Base-by-base conservation (phyloP, 2,329 filamentous ascomycete species). In the Fonsecaea pedrosoi region DNA sequence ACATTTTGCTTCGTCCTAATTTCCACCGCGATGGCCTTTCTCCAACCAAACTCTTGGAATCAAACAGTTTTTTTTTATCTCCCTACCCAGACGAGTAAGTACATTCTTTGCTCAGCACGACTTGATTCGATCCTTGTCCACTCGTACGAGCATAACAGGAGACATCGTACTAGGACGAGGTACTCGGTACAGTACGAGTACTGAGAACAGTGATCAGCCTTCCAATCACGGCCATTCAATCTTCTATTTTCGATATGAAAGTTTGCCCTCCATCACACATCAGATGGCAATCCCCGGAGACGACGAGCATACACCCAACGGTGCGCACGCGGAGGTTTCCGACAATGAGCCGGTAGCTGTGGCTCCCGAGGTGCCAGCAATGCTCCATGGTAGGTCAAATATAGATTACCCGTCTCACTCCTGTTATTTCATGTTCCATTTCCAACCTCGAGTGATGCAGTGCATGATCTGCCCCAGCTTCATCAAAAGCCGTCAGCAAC, bases 401-500 rank as follows among this genome's bases (percentile, higher is more conserved):
- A 30, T 21, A 30, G 38, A 45, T 55, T 18, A 32, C 45, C 61
- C 21, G 42, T 59, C 18, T 50, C 48, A 40, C 50, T 59, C 34
- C 15, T 45, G 57, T 54, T 48, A 59, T 61, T 53, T 34, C 42
- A 54, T 61, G 18, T 25, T 59, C 50, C 50, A 18, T 35, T 66
- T 62, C 65, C 61, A 67, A 63, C 64, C 15, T 25, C 21, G 2
- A 42, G 10, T 54, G 25, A 32, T 53, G 40, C 61, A 70, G 88
- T 88, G 65, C 81, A 90, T 65, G 91, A 94, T 75, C 86, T 97
- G 32, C 92, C 93, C n/a, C 91, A 93, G 74, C 84, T 94, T 69
- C 92, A 93, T 84, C 86, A 90, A 73, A 90, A 87, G 74, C 94
- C 94, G 6, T 82, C 87, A 21, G 89, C 87, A 66, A 79, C 82